Evolutionary conservation across 345 rosid genomes (phyloP), one percentile per base, ranked within the genome.

Genomic region (Euphorbia peplus): DNA sequence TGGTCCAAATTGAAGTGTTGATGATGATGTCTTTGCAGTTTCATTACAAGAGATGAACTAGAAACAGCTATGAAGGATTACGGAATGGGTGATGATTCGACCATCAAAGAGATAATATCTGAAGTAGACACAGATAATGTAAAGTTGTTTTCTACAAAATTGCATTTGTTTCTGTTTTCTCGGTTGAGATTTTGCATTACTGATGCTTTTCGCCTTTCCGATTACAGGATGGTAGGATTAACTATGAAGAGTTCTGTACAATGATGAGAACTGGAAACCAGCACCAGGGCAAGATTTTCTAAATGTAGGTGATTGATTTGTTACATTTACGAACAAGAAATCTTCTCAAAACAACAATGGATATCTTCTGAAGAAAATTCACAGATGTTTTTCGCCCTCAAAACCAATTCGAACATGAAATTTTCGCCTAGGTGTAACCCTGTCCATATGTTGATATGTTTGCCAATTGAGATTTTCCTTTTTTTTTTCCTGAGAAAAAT

Each of bases 141-240:
- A 72, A 44, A 56, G 68, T 64, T 25, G 3, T 8, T 25, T 3
- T 63, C 21, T n/a, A 32, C 41, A 6, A 44, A 4, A 39, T 5
- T 48, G 10, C 19, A 6, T 16, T 22, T 44, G 50, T 44, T 44
- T 44, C n/a, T 41, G 18, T 56, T 42, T 26, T 32, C 4, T n/a
- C 3, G n/a, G 5, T 0, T 5, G 6, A 13, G 9, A 28, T 52
- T 22, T 56, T 35, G 15, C 5, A 58, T 26, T 26, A 8, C 19
- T 39, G 8, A 53, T 22, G 10, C 25, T 47, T 16, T 10, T 59
- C 59, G 10, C 25, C 32, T 16, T 10, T 59, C 59, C 35, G 55
- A 3, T 51, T 69, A 51, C 66, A 78, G 82, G 84, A 81, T 57
- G 82, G 84, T 60, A 81, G 67, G 67, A 81, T 81, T 63, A 81